These are phyloP conservation scores for Heritiera littoralis DNA, from an alignment of 345 rosid species.

Conservation along the genomic window DNA sequence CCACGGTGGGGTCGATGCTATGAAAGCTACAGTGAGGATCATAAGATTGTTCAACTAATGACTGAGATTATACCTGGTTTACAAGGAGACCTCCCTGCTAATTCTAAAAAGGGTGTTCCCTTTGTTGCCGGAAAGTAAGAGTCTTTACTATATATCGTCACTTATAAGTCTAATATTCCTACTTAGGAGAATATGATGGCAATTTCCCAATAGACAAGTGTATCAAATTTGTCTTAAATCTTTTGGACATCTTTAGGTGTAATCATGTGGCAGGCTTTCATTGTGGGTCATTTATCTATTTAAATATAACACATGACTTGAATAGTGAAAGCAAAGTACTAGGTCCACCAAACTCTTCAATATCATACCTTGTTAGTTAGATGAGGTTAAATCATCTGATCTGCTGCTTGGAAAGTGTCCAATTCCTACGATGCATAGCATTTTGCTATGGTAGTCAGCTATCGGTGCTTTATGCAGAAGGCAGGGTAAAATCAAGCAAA, in stretches of 20 bases:
- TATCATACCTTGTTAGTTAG: not conserved
- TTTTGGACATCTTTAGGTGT: constrained; percentile 9
- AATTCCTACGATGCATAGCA: not conserved
- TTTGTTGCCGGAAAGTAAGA: constrained; percentile 69
- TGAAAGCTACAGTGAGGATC: constrained; percentile 79
- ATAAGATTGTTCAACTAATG: constrained; percentile 57
- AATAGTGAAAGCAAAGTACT: not conserved
- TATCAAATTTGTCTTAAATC: not conserved
- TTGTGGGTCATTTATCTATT: constrained; percentile 16
- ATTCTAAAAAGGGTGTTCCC: constrained; percentile 51
- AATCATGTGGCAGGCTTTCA: not conserved
- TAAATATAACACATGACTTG: constrained; percentile 1
- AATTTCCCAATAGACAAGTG: no score
- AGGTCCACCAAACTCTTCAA: not conserved
- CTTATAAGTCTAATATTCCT: not conserved
- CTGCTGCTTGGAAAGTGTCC: not conserved
- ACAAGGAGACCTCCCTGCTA: constrained; percentile 64
- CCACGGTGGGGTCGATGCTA: constrained; percentile 92
- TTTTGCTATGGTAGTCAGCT: not conserved
- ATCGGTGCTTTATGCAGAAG: not conserved
- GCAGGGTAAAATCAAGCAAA: not conserved
- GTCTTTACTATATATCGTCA: not conserved
- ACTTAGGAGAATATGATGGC: not conserved
- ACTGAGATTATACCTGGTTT: constrained; percentile 69
- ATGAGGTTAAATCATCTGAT: constrained; percentile 7